A percentile compares a stretch with the other conserved stretches of the same genome.
Conservation (phyloP, 202 grass and related monocot genomes). For the Setaria italica region DNA sequence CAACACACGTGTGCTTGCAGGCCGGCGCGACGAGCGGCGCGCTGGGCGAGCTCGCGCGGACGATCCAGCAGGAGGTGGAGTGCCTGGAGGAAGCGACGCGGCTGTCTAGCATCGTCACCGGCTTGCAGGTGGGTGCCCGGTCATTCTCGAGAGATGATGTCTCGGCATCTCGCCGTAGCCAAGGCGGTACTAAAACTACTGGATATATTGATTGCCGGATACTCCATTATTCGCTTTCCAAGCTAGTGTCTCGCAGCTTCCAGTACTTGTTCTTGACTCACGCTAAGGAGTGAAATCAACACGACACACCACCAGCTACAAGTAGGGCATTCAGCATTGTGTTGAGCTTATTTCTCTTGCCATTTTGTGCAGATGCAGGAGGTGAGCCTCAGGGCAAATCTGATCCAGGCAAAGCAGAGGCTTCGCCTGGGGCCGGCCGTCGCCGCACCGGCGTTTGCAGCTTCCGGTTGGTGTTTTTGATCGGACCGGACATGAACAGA, state of each 20-base stretch:
- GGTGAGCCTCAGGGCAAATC: conserved; percentile 70
- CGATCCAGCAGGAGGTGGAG: conserved; percentile 70
- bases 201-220: conserved; percentile 23
- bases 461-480: conserved; percentile 52
- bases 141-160: conserved; percentile 22
- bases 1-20: conserved; percentile 20
- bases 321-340: background rate
- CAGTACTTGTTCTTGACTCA: background rate
- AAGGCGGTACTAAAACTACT: conserved; percentile 2
- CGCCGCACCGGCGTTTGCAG: background rate
- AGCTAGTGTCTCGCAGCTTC: background rate
- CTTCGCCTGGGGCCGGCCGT: background rate
- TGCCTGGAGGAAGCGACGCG: conserved; percentile 74
- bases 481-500: background rate
- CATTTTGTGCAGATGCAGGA: conserved; percentile 66
- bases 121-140: conserved; percentile 60
- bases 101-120: conserved; percentile 54
- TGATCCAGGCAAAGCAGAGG: conserved; percentile 70
- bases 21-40: conserved; percentile 48
- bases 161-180: conserved; percentile 20
- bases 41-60: conserved; percentile 55
- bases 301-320: background rate
- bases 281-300: background rate
- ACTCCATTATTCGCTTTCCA: background rate
- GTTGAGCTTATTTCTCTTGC: background rate